Evolutionary conservation across 805 yeast species (phyloP).

Genomic region (Cyberlindnera sargentensis): DNA sequence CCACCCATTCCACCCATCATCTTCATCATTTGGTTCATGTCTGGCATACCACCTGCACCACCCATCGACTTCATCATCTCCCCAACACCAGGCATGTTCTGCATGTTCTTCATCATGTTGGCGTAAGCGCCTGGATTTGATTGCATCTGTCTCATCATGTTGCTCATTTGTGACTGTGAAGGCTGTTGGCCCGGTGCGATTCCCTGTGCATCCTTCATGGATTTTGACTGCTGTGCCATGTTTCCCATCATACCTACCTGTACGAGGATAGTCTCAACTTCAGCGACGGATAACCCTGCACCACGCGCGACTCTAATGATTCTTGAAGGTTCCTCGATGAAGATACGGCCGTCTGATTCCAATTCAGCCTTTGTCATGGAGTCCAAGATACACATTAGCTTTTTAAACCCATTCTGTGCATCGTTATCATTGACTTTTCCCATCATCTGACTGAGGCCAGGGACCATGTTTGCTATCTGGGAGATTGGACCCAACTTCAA

Average conservation of each 20-base stretch:
- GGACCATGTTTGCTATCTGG: conserved; percentile 92
- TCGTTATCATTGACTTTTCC: conserved; percentile 89
- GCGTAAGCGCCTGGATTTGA: conserved; percentile 74
- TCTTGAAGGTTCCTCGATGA: conserved; percentile 76
- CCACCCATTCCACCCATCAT: conserved; percentile 41
- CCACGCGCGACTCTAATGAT: conserved; percentile 90
- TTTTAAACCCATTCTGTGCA: conserved; percentile 72
- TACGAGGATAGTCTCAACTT: conserved; percentile 84
- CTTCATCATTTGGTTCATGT: conserved; percentile 55
- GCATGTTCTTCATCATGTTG: conserved; percentile 52
- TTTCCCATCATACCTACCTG: conserved; percentile 93
- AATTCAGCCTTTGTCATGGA: conserved; percentile 92
- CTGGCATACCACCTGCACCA: conserved; percentile 58
- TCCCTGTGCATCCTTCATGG: conserved; percentile 27
- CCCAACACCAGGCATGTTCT: conserved; percentile 26
- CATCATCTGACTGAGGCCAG: conserved; percentile 84
- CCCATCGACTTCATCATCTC: conserved; percentile 55
- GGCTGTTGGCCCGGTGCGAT: conserved; percentile 40
- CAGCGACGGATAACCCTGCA: conserved; percentile 86
- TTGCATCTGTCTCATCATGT: conserved; percentile 56
- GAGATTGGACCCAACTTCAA: conserved; percentile 96
- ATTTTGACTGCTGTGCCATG: conserved; percentile 70
- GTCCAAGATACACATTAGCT: conserved; percentile 88
- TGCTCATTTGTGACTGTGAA: conserved; percentile 35
- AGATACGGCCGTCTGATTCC: conserved; percentile 80